Evolutionary conservation across 2,329 filamentous ascomycete genomes (phyloP).

Genomic region (Diaporthe batatas): DNA sequence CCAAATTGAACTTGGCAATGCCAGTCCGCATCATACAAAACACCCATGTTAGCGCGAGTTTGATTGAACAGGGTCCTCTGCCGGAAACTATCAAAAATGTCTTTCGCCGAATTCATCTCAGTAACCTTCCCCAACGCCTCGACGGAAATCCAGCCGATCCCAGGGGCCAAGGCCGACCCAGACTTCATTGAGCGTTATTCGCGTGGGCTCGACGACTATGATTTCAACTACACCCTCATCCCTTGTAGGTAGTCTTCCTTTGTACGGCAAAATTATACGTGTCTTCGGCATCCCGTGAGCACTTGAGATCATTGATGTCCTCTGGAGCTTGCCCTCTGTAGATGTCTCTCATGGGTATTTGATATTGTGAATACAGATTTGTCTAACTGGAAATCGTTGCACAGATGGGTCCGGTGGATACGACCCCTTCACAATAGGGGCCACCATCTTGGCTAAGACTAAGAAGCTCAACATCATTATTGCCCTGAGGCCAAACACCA

Average conservation of each 20-base stretch:
- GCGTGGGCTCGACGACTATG: conserved; percentile 69
- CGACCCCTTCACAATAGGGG: conserved; percentile 70
- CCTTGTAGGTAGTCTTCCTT: conserved; percentile 53
- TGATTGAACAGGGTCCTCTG: background rate
- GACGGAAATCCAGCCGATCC: conserved; percentile 67
- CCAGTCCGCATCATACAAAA: background rate
- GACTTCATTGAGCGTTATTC: conserved; percentile 70
- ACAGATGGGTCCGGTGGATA: conserved; percentile 63
- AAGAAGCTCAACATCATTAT: conserved; percentile 73
- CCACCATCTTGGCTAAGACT: conserved; percentile 68
- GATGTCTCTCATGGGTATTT: background rate
- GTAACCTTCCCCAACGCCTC: conserved; percentile 69
- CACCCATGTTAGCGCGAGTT: background rate
- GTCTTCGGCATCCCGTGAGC: background rate
- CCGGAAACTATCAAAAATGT: conserved; percentile 50
- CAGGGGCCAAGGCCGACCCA: conserved; percentile 64
- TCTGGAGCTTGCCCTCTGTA: background rate
- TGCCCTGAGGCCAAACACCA: conserved; percentile 71
- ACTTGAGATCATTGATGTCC: background rate
- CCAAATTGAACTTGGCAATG: conserved; percentile 7
- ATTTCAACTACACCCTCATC: conserved; percentile 72
- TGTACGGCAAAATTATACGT: background rate
- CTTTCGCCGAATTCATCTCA: conserved; percentile 68
- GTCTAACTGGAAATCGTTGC: background rate
- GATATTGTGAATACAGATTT: too few species aligned